phyloP scores from a whole-genome alignment of 1,284 basidiomycete genomes.

The Ganoderma boninense region DNA sequence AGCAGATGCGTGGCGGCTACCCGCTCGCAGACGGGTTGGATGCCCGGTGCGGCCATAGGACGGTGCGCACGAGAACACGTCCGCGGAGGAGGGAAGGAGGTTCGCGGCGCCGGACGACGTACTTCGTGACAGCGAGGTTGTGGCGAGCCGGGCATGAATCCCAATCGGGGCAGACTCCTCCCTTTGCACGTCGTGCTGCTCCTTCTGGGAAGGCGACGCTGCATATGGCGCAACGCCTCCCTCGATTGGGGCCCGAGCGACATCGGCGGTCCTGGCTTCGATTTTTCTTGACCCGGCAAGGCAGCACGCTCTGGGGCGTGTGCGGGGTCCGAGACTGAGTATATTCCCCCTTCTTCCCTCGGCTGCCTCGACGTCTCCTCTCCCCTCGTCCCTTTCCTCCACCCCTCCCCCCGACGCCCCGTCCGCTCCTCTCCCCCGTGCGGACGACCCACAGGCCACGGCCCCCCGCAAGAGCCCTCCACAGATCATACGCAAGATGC shows the following conservation, averaged over 20 bases:
- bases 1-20: not conserved
- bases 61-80: not conserved
- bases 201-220: slow-evolving; percentile 7
- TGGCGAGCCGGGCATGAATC: slow-evolving; percentile 23
- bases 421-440: slow-evolving; percentile 16
- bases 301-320: not conserved
- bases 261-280: slow-evolving; percentile 19
- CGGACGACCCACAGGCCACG: not conserved
- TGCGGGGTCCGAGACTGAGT: slow-evolving; percentile 2
- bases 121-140: slow-evolving; percentile 13
- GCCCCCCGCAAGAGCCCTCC: not conserved
- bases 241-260: slow-evolving; percentile 17
- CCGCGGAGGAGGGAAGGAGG: slow-evolving; percentile 12
- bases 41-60: not conserved
- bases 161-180: slow-evolving; percentile 16
- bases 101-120: slow-evolving; percentile 11
- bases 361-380: slow-evolving; percentile 15
- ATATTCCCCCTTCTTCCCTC: slow-evolving; percentile 19
- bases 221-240: not conserved
- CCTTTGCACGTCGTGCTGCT: not conserved
- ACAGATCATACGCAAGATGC: slow-evolving; percentile 36
- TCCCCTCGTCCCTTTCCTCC: slow-evolving; percentile 11
- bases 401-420: slow-evolving; percentile 5
- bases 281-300: slow-evolving; percentile 22
- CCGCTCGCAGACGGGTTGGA: slow-evolving; percentile 1